Evolutionary conservation across 306 rosid species (phyloP), one percentile per base, ranked within the genome.

Genomic region (Pueraria montana): DNA sequence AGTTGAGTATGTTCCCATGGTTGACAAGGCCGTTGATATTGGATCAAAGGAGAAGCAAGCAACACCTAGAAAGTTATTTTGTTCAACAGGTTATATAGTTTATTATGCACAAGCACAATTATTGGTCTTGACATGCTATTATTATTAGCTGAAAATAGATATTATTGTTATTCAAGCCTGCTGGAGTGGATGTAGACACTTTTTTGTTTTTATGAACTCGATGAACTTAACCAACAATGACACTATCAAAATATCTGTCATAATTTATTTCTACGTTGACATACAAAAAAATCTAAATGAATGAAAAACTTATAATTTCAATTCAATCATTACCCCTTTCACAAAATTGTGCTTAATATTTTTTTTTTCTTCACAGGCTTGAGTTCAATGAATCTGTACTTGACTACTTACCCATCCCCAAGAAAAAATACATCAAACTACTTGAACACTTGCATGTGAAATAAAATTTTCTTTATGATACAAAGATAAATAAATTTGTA

Each of bases 21-120:
- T 91, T 80, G 96, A 93, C 89, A 93, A 93, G 88, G 89, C 84
- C 58, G 87, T 90, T 14, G 96, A 89, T 83, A 74, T 85, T 69
- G 84, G 78, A 70, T 83, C 88, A 66, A 82, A 74, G 84, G 74
- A 81, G 77, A 86, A 85, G 72, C 89, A 74, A 71, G 70, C 20
- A 23, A 56, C 77, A 11, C 79, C 72, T 61, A 84, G 30, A 65
- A 79, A 73, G 71, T 82, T 89, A 69, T 42, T 67, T 56, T 65
- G 50, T 77, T 40, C 84, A 45, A 78, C 66, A 87, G 97, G 97
- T 92, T 63, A 50, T 82, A 52, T 32, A 80, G 40, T 78, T 65
- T 27, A 64, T 65, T 27, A 64, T 74, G 56, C 75, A 63, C 13
- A 63, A 77, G 56, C 75, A 63, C 13, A 68, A 79, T n/a, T 56